Evolutionary conservation across 1,284 basidiomycete species (phyloP), one percentile per base, ranked within the genome.

Genomic region (Grifola frondosa): DNA sequence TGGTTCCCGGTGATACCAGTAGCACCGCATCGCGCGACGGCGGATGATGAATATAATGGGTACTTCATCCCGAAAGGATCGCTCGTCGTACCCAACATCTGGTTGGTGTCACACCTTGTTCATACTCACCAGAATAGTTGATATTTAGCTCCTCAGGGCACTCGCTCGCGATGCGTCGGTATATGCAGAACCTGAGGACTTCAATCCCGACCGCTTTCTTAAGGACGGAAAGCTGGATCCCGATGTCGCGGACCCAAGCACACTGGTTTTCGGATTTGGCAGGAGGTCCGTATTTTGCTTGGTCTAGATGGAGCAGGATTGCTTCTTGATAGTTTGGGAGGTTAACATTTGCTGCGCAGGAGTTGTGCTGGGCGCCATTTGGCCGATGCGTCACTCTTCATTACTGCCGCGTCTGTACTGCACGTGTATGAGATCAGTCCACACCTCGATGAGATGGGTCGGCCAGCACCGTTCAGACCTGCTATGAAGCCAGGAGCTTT

Each of bases 191-290:
- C 56, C 54, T 5, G 37, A 37, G 3, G 24, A 8, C 2, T 54
- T 58, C 40, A 9, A 26, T n/a, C 56, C 56, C 1, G 52, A 52
- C 9, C 41, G 54, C 4, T 53, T 44, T 29, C 20, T 53, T 6
- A 40, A 32, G 15, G 32, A 50, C 9, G 48, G 51, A 1, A 35
- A 47, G 28, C 41, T 55, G 5, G 30, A 43, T 11, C 38, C 45
- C 3, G 32, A 37, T 11, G 42, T 42, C 5, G 38, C 30, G 4
- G 44, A 45, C 12, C 48, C 53, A 1, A 16, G 19, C 5, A 35
- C 39, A 4, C 39, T 30, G 13, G 48, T 36, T 6, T 58, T 72
- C 39, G 54, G 56, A 1, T 52, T 49, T 25, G 51, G 49, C 15
- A 26, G 53, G 30, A 23, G 49, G 48, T 46, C 11, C 15, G 42